phyloP scores from a whole-genome alignment of 768 basidiomycete species.

The Russula abietina region DNA sequence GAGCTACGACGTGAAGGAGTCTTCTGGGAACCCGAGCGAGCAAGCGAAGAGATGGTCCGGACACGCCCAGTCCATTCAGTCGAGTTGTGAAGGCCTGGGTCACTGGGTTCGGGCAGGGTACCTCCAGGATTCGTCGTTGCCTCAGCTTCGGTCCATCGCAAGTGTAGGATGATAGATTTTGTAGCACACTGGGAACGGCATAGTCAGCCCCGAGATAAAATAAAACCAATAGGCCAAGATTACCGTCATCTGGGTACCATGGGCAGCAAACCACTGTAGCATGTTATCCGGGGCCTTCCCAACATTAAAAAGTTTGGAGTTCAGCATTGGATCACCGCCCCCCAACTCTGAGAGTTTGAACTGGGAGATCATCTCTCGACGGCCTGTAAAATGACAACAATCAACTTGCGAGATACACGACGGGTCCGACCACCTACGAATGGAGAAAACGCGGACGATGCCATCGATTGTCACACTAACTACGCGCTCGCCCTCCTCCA shows the following conservation, averaged over 20 bases:
- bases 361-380: slow-evolving; percentile 87
- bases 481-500: slow-evolving; percentile 66
- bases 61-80: slow-evolving; percentile 29
- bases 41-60: slow-evolving; percentile 46
- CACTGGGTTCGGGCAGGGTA: slow-evolving; percentile 19
- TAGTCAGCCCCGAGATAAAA: background rate
- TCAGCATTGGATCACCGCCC: slow-evolving; percentile 57
- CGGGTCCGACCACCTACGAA: slow-evolving; percentile 48
- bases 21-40: slow-evolving; percentile 46
- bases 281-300: slow-evolving; percentile 80
- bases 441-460: slow-evolving; percentile 85
- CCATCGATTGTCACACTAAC: slow-evolving; percentile 92
- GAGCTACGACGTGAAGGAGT: slow-evolving; percentile 40
- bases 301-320: slow-evolving; percentile 65
- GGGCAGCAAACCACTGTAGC: slow-evolving; percentile 92
- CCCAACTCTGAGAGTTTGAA: slow-evolving; percentile 81
- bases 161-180: slow-evolving; percentile 76
- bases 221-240: slow-evolving; percentile 25
- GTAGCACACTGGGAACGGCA: slow-evolving; percentile 64
- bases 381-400: slow-evolving; percentile 32
- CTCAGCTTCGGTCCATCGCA: slow-evolving; percentile 80
- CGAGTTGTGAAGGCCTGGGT: slow-evolving; percentile 26
- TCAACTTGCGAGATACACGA: background rate
- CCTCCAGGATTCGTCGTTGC: slow-evolving; percentile 26
- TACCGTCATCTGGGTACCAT: slow-evolving; percentile 87